Conservation (phyloP, 2,329 filamentous ascomycete species). For the Ophiostoma pallidulum region DNA sequence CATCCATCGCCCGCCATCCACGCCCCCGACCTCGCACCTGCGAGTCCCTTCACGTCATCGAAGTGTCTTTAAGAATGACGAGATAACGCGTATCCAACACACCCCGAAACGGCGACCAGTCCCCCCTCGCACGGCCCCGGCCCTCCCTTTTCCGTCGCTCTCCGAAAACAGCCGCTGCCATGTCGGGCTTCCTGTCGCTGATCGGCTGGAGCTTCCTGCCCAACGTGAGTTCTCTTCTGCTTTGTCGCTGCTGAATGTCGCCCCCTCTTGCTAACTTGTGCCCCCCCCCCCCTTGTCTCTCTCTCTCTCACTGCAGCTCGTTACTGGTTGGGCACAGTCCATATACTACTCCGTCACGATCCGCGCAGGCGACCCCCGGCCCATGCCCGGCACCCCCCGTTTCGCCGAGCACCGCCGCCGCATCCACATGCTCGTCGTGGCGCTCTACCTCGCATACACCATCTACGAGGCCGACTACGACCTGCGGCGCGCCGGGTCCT, state of each 20-base stretch:
- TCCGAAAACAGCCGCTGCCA: constrained; percentile 25
- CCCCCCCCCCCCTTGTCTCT: constrained; percentile 12
- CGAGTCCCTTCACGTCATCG: too few species aligned
- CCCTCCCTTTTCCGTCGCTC: too few species aligned
- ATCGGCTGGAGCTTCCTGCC: constrained; percentile 50
- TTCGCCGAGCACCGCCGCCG: constrained; percentile 66
- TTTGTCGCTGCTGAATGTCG: not conserved
- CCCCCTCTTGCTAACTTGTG: not conserved
- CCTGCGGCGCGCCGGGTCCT: constrained; percentile 60
- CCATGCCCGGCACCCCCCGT: constrained; percentile 57
- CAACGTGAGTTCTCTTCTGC: constrained; percentile 29
- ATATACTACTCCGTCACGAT: constrained; percentile 84
- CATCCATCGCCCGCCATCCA: too few species aligned
- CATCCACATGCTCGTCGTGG: constrained; percentile 76
- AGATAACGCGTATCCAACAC: too few species aligned
- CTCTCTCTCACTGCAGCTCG: constrained; percentile 45
- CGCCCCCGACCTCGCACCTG: too few species aligned
- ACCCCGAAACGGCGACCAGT: too few species aligned
- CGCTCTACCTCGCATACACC: constrained; percentile 79
- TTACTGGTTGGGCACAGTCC: constrained; percentile 65
- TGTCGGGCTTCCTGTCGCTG: constrained; percentile 45
- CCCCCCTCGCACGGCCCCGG: too few species aligned
- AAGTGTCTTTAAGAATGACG: too few species aligned
- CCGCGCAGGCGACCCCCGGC: constrained; percentile 78
- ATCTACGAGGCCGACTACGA: constrained; percentile 86